These are phyloP conservation scores for Picea mariana DNA, from an alignment of 83 land plant genomes.

Conservation along the genomic window DNA sequence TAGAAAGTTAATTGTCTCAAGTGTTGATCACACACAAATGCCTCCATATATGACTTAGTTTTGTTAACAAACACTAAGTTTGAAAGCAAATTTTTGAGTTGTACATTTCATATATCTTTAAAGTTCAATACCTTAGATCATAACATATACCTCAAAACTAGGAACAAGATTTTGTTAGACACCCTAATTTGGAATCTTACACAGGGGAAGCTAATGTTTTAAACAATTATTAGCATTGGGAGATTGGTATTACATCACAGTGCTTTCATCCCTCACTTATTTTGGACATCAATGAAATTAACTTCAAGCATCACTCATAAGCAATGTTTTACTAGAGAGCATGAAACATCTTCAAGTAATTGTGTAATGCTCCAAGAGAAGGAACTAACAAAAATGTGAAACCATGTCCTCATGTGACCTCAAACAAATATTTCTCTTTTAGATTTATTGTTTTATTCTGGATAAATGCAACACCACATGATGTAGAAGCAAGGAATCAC, in stretches of 20 bases:
- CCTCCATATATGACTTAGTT: not conserved
- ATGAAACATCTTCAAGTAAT: not conserved
- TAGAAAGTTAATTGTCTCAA: not conserved
- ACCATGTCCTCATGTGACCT: not conserved
- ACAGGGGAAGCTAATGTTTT: not conserved
- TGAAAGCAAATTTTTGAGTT: not conserved
- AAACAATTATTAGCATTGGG: not conserved
- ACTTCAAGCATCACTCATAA: not conserved
- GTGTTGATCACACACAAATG: not conserved
- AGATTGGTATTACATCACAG: not conserved
- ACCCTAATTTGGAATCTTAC: not conserved
- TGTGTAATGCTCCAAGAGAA: too few species aligned
- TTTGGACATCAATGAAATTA: not conserved
- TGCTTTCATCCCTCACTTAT: not conserved
- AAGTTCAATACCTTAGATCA: not conserved
- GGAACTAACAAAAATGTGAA: too few species aligned
- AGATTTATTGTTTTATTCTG: not conserved
- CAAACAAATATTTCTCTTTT: not conserved
- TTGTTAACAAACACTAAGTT: not conserved
- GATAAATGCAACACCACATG: not conserved
- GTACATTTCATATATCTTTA: not conserved
- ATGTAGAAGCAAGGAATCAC: not conserved
- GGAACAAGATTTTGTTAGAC: not conserved
- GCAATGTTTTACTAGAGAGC: not conserved
- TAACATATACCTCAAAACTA: not conserved